Evolutionary conservation across 2,329 filamentous ascomycete genomes (phyloP), one percentile per base, ranked within the genome.

Genomic region (Cladosporium sp.): DNA sequence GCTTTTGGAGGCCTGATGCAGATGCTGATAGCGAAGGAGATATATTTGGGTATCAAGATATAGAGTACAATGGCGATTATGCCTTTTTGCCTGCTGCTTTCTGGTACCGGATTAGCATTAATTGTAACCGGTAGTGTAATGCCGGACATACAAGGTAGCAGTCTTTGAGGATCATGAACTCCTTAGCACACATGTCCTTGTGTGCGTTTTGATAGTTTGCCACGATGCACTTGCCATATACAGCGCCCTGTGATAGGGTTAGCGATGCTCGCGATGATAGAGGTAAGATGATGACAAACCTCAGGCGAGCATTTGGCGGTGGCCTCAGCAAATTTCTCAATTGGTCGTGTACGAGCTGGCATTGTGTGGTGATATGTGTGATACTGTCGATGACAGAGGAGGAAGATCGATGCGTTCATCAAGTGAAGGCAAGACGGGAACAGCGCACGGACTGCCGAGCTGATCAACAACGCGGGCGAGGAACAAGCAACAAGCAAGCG

Each of bases 151-250:
- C 93, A 74, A 96, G 74, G 75, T 92, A 96, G 76, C 94, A 98
- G 71, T 96, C 85, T 77, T 96, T 97, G 59, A 98, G 78, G 70
- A 82, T 88, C 78, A 95, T 82, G 72, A 99, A 98, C 75, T 97
- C 93, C 66, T 87, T 88, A 4, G 85, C 84, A 75, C 95, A 99
- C 83, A 95, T 95, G 76, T 97, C 92, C 76, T 96, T 96, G 72
- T 93, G 87, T 3, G 97, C 87, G 4, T 92, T 87, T 75, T 94
- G 94, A 80, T 96, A 98, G 76, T 98, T 94, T 47, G 88, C 87
- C 60, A 94, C 86, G 70, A 99, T 89, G 77, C 95, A 99, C 83
- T 93, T 93, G 71, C 94, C 95, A 75, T 98, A 99, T 14, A 87
- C 83, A 2, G 92, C 85, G 62, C 92, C 90, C 94, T 98, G 28